Evolutionary conservation across 2,329 filamentous ascomycete species (phyloP), one percentile per base, ranked within the genome.

Genomic region (Kalaharituber pfeilii): DNA sequence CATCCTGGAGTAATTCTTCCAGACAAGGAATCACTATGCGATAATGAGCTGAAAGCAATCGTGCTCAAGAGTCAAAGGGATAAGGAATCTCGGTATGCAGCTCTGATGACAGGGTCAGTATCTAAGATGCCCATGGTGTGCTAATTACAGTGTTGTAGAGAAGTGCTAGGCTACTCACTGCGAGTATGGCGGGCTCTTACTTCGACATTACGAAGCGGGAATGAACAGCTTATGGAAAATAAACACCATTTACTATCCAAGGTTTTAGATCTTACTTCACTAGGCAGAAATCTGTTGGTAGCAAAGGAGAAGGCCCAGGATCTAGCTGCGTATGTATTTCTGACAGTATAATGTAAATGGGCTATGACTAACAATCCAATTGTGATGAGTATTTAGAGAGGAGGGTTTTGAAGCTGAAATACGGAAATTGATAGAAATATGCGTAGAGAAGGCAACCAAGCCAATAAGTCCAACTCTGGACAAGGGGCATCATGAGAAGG

Each of bases 401-500:
- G 59, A 63, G 45, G 62, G 62, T 49, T 64, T 63, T 51, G 62
- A 64, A 28, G 62, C 62, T 27, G 62, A 64, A 51, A 59, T 64
- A 45, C 56, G 62, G 52, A 56, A 61, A 49, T 45, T 64, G 8
- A 56, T 63, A 11, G 57, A 60, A 36, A 63, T 64, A 52, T 64
- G 62, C 45, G 57, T 64, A 30, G 62, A 62, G 57, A 61, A 63
- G 52, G 60, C 62, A 7, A 59, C 56, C 25, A 61, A 60, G 54
- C 58, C 56, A 3, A 57, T 61, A 27, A 33, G 54, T 22, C 50
- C 59, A 24, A 57, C 57, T 42, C 51, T 59, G 13, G 59, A 61
- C 29, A 61, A 61, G 29, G 39, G 53, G 26, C 30, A 57, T 15
- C 59, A 61, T 44, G 58, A 61, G n/a, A 59, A 59, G 13, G 59